phyloP scores from a whole-genome alignment of 2,329 filamentous ascomycete genomes.

The Trichoderma simmonsii region DNA sequence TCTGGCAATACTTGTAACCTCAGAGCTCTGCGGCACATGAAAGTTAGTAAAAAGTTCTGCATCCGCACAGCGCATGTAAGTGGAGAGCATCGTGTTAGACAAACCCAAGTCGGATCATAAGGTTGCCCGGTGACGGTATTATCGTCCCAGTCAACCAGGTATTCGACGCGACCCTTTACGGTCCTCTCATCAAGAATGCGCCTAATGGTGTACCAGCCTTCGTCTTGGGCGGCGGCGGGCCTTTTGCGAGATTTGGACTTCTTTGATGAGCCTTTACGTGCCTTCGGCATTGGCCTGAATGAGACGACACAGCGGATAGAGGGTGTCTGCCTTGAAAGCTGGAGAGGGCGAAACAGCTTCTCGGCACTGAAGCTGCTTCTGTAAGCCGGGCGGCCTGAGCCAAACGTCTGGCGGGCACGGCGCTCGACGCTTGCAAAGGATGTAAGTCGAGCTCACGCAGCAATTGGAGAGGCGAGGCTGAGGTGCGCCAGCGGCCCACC shows the following conservation, averaged over 20 bases:
- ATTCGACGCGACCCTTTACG: slow-evolving; percentile 29
- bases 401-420: slow-evolving; percentile 28
- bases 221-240: slow-evolving; percentile 21
- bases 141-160: slow-evolving; percentile 40
- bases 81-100: slow-evolving; percentile 11
- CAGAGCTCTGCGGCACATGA: slow-evolving; percentile 23
- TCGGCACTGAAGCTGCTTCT: slow-evolving; percentile 3
- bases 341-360: slow-evolving; percentile 2
- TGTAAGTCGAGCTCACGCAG: slow-evolving; percentile 33
- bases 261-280: slow-evolving; percentile 25
- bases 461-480: slow-evolving; percentile 24
- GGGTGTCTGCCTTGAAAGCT: neutral
- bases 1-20: slow-evolving; percentile 32
- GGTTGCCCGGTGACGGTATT: slow-evolving; percentile 31
- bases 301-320: neutral
- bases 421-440: slow-evolving; percentile 31
- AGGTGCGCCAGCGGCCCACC: slow-evolving; percentile 18
- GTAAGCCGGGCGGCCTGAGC: slow-evolving; percentile 23
- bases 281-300: slow-evolving; percentile 33
- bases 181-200: slow-evolving; percentile 36
- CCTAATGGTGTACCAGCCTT: slow-evolving; percentile 36
- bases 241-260: slow-evolving; percentile 24
- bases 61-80: slow-evolving; percentile 6
- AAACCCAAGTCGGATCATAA: slow-evolving; percentile 36
- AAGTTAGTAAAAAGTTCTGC: slow-evolving; percentile 23